phyloP scores from a whole-genome alignment of 768 basidiomycete species.

The Suillus weaverae region DNA sequence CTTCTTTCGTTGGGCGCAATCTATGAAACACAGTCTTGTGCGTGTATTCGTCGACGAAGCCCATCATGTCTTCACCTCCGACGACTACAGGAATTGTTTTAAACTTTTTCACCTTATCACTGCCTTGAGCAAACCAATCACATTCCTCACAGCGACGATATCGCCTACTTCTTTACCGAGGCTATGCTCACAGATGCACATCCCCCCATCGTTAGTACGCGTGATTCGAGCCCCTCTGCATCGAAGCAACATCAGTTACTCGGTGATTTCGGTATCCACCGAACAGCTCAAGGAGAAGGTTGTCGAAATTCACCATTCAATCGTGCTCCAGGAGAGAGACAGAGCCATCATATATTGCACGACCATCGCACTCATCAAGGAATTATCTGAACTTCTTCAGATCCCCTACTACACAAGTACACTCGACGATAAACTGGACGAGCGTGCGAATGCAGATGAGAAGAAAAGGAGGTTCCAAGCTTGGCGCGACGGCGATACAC shows the following conservation, averaged over 20 bases:
- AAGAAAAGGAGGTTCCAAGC: not conserved
- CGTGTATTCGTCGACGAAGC: conserved; percentile 13
- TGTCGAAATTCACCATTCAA: not conserved
- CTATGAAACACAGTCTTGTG: not conserved
- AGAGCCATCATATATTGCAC: conserved; percentile 13
- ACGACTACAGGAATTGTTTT: conserved; percentile 11
- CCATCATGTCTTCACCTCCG: conserved; percentile 10
- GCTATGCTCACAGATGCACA: not conserved
- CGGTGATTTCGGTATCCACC: rapidly evolving
- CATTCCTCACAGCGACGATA: conserved; percentile 13
- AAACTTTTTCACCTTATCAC: conserved; percentile 13
- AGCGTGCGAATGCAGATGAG: not conserved
- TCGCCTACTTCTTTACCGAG: conserved; percentile 1
- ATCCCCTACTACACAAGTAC: conserved; percentile 13
- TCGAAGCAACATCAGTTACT: conserved; percentile 8
- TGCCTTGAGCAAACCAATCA: conserved; percentile 10
- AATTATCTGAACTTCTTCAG: not conserved
- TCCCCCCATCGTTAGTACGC: not conserved
- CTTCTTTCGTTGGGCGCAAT: conserved; percentile 3
- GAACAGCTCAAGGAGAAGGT: not conserved
- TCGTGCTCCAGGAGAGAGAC: not conserved
- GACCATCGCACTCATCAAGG: not conserved
- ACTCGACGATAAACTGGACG: not conserved
- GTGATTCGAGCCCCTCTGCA: not conserved
- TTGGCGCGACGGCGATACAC: not conserved